Conservation (phyloP, 768 basidiomycete species). For the Fomitopsis serialis region DNA sequence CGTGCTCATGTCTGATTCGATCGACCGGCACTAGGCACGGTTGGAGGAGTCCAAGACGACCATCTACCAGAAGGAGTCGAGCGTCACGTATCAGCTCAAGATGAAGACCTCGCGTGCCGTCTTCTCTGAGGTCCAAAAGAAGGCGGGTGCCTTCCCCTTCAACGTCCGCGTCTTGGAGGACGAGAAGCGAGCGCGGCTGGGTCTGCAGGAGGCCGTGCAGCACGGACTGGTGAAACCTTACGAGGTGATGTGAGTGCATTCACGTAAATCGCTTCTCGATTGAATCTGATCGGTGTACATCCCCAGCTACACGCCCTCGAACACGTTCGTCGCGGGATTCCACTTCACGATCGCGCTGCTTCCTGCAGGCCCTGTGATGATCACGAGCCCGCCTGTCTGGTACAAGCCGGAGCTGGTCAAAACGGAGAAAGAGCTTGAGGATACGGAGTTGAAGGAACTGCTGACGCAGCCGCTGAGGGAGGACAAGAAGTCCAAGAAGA, state of each 20-base stretch:
- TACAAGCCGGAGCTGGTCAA: conserved; percentile 90
- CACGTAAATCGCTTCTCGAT: not conserved
- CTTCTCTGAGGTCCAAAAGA: conserved; percentile 96
- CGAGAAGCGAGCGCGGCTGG: conserved; percentile 93
- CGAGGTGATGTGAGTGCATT: conserved; percentile 75
- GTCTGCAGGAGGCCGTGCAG: conserved; percentile 92
- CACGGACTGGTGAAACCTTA: conserved; percentile 93
- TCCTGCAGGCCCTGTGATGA: conserved; percentile 79
- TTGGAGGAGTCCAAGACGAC: conserved; percentile 86
- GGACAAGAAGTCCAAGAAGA: conserved; percentile 91
- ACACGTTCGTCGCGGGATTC: conserved; percentile 89
- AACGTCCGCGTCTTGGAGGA: conserved; percentile 92
- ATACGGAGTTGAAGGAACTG: conserved; percentile 78
- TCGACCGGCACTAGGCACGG: conserved; percentile 57
- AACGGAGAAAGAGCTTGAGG: conserved; percentile 84
- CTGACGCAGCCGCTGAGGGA: conserved; percentile 79
- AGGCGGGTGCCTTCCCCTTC: conserved; percentile 97
- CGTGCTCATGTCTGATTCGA: not conserved
- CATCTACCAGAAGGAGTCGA: conserved; percentile 85
- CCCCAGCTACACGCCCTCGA: conserved; percentile 69
- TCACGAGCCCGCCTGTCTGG: conserved; percentile 88
- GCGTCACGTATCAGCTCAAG: conserved; percentile 91
- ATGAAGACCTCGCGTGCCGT: conserved; percentile 96
- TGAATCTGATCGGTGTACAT: not conserved
- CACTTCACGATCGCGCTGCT: conserved; percentile 96